Base-by-base conservation (phyloP, 768 basidiomycete genomes). In the Inosperma sp. region DNA sequence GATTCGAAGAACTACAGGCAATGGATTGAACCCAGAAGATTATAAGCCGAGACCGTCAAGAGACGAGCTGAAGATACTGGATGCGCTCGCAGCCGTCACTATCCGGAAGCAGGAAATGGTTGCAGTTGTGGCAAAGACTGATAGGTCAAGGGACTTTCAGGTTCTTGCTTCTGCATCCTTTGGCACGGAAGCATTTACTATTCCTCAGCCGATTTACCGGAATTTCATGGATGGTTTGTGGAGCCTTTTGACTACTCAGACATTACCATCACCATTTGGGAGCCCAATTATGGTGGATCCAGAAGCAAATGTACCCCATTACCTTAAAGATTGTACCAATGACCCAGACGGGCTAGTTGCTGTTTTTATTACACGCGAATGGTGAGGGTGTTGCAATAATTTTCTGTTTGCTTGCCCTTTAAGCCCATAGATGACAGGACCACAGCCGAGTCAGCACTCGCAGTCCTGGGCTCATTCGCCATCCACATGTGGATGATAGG, bases 1-100 rank as follows among this genome's bases (percentile, higher is more conserved):
- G 14, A n/a, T 25, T 23, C 17, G 19, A 39, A 22, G 23, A 17
- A 39, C 17, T 39, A 10, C 34, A 39, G 37, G 8, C 2, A 39
- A 39, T 39, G 3, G 9, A 39, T 39, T 22, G 37, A 39, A 39
- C 37, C n/a, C n/a, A 22, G 19, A 22, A 22, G 23, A 8, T 39
- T 22, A 17, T 26, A 21, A 23, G 40, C 23, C 40, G 16, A n/a
- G n/a, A n/a, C n/a, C n/a, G n/a, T n/a, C n/a, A n/a, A n/a, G 26
- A 41, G 13, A 4, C 22, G 40, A 41, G 40, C 40, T 41, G 13
- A 41, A 9, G n/a, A 40, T 40, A 40, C 39, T 40, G 2, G 39
- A 40, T 40, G 39, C 39, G 22, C 26, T 40, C n/a, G 39, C 39
- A 40, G 39, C 39, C n/a, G 10, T 40, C 39, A 25, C 40, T 14